These are phyloP conservation scores for Hydnomerulius pinastri DNA, from an alignment of 768 basidiomycete genomes.

Conservation along the genomic window DNA sequence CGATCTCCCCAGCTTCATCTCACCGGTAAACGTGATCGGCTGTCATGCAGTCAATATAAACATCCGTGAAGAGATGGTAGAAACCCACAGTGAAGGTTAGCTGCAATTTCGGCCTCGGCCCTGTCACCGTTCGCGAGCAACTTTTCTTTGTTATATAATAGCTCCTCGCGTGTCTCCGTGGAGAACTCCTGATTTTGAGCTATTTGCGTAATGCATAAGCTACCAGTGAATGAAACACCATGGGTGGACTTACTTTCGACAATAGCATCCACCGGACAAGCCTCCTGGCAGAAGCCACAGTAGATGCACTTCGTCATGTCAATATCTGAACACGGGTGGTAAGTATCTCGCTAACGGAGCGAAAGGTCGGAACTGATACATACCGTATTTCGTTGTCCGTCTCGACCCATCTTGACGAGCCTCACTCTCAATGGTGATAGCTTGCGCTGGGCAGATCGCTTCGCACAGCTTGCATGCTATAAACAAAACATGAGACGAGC, in stretches of 20 bases:
- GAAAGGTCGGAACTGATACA: slow-evolving; percentile 20
- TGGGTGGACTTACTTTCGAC: slow-evolving; percentile 80
- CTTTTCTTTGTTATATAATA: slow-evolving; percentile 99
- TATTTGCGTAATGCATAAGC: slow-evolving; percentile 31
- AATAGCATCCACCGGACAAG: slow-evolving; percentile 98
- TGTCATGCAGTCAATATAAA: slow-evolving; percentile 35
- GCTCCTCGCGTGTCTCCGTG: slow-evolving; percentile 96
- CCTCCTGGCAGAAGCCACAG: slow-evolving; percentile 99
- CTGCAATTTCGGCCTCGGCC: slow-evolving; percentile 96
- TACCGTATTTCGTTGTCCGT: slow-evolving; percentile 96
- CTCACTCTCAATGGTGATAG: slow-evolving; percentile 99
- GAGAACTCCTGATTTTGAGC: slow-evolving; percentile 98
- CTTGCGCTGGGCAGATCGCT: slow-evolving; percentile 98
- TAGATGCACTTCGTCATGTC: slow-evolving; percentile 99
- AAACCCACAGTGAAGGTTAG: slow-evolving; percentile 77
- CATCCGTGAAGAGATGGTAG: slow-evolving; percentile 10
- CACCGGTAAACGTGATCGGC: slow-evolving; percentile 89
- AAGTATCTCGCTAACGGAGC: neutral
- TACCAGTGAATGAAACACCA: slow-evolving; percentile 8
- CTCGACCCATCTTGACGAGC: slow-evolving; percentile 93
- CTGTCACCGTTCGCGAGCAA: slow-evolving; percentile 94
- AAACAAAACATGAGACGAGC: slow-evolving; percentile 6
- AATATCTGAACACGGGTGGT: slow-evolving; percentile 60
- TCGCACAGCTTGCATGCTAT: slow-evolving; percentile 98
- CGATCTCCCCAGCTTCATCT: slow-evolving; percentile 20